These are phyloP conservation scores for Lachnellula suecica DNA, from an alignment of 2,329 filamentous ascomycete species.

Conservation along the genomic window DNA sequence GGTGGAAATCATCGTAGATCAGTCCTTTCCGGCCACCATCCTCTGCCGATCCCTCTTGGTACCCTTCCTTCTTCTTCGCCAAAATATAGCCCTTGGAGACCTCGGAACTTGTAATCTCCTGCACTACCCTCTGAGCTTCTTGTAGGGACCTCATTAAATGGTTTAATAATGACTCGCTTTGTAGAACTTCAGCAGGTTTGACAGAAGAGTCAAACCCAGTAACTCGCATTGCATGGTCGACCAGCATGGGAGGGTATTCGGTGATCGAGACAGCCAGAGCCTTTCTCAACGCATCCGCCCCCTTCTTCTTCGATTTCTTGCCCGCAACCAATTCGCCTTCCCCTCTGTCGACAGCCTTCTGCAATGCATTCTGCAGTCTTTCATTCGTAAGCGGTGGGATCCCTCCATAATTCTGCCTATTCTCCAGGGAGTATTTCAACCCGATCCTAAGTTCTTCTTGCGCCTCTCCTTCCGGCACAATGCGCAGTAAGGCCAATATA, in stretches of 20 bases:
- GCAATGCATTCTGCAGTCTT: slow-evolving; percentile 67
- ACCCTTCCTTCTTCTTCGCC: slow-evolving; percentile 57
- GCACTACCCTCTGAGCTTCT: slow-evolving; percentile 68
- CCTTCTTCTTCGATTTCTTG: slow-evolving; percentile 73
- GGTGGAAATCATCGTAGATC: slow-evolving; percentile 93
- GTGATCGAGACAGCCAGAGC: slow-evolving; percentile 81
- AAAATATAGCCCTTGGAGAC: slow-evolving; percentile 83
- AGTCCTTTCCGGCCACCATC: slow-evolving; percentile 42
- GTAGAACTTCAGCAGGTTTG: slow-evolving; percentile 68
- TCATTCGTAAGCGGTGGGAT: slow-evolving; percentile 74
- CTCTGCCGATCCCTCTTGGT: slow-evolving; percentile 36
- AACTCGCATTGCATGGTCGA: slow-evolving; percentile 79
- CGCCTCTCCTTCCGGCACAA: slow-evolving; percentile 77
- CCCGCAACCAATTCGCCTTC: slow-evolving; percentile 46
- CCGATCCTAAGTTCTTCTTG: slow-evolving; percentile 81
- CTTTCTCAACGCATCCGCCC: slow-evolving; percentile 73
- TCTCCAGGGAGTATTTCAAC: slow-evolving; percentile 73
- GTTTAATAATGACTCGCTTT: slow-evolving; percentile 62
- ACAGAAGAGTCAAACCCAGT: slow-evolving; percentile 67
- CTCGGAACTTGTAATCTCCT: slow-evolving; percentile 65
- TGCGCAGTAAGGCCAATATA: slow-evolving; percentile 77
- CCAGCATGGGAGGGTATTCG: slow-evolving; percentile 81
- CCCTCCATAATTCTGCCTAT: slow-evolving; percentile 80
- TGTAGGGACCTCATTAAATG: slow-evolving; percentile 67
- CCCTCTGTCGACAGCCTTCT: slow-evolving; percentile 61